Base-by-base conservation (phyloP, 1,139 yeast species). In the Taphrina confusa region DNA sequence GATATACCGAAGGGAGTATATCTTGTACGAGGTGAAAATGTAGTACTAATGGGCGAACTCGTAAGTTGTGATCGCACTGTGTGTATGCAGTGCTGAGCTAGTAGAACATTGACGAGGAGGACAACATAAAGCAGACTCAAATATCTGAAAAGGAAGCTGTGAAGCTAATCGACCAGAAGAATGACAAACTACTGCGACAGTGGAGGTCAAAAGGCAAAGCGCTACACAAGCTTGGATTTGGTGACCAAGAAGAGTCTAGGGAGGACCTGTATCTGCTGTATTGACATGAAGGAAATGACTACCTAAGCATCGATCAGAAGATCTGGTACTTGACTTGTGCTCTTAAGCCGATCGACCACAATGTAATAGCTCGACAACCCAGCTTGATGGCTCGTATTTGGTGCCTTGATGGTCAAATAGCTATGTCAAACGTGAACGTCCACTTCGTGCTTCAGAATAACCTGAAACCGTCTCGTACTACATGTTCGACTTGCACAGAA, bases 21-120 rank as follows among this genome's bases (percentile, higher is more conserved):
- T 70, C 82, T 94, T 77, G 86, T 94, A 39, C 86, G 98, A 74
- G 98, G 99, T 65, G 99, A 92, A 73, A 92, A 92, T 69, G 95
- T 92, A 14, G 95, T 91, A n/a, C 82, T 91, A 83, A 74, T 92
- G 73, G 98, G 98, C 22, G 97, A 92, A 71, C 80, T 92, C 39
- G 68, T 66, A 45, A 23, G 66, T 33, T 9, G n/a, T n/a, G n/a
- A n/a, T n/a, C n/a, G n/a, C n/a, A n/a, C n/a, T n/a, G 8, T 56
- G 44, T 23, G 23, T n/a, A 12, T 4, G 8, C 16, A 6, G 31
- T 33, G 25, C n/a, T n/a, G n/a, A n/a, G n/a, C n/a, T n/a, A n/a
- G 16, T 16, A 64, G 65, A 97, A 92, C 72, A 86, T 90, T 65
- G 96, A 89, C 70, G 81, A 77, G 66, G 97, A 91, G 72, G 95